Percentiles rank a stretch among this genome's conserved stretches.
Evolutionary conservation across 208 protist genomes (phyloP).

Genomic region (Leishmania major): DNA sequence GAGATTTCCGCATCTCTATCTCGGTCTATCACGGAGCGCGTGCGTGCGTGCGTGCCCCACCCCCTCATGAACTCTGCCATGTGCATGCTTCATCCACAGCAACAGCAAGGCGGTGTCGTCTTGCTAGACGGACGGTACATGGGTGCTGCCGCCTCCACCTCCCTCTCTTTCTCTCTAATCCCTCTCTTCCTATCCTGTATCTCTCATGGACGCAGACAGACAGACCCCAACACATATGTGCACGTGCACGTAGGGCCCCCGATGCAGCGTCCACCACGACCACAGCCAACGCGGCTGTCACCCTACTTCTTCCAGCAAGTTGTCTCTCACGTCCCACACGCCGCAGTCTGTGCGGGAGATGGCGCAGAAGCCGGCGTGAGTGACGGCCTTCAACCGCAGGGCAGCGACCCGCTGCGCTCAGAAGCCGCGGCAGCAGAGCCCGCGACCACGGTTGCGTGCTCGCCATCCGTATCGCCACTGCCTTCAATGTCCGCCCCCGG

Average conservation of each 20-base stretch:
- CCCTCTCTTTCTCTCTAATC: neutral
- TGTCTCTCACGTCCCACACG: neutral
- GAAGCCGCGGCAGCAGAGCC: neutral
- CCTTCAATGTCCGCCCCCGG: neutral
- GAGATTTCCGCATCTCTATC: neutral
- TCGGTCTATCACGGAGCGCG: neutral
- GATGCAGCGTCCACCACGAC: conserved; percentile 25
- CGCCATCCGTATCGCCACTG: neutral
- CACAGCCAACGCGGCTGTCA: conserved; percentile 42
- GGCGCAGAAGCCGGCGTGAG: neutral
- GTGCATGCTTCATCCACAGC: neutral
- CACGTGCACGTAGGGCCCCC: neutral
- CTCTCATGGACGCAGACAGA: conserved; percentile 2
- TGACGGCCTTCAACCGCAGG: neutral
- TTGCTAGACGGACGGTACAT: neutral
- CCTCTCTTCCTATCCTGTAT: conserved; percentile 3
- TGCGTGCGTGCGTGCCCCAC: neutral
- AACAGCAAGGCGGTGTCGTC: neutral
- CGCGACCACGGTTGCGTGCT: neutral
- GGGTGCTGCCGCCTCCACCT: neutral
- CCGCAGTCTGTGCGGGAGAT: neutral
- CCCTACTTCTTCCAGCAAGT: conserved; percentile 75
- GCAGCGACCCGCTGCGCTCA: neutral
- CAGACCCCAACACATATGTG: neutral
- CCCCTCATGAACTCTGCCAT: neutral